Evolutionary conservation across 306 rosid species (phyloP), one percentile per base, ranked within the genome.

Genomic region (Quercus agrifolia): DNA sequence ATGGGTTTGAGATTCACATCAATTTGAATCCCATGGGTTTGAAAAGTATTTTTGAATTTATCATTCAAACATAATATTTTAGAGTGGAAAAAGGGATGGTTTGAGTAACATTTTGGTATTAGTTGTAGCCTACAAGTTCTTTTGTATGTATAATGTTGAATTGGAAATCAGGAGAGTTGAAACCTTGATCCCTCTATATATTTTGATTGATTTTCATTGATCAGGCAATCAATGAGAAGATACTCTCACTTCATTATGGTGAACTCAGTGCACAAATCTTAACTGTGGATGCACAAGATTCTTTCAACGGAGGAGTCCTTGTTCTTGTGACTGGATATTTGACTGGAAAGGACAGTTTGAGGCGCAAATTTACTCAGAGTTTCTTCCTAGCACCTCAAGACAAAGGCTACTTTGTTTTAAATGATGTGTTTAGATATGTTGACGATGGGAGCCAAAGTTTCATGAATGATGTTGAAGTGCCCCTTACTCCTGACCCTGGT

Each of bases 321-420:
- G 96, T 92, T 59, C 88, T 92, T 77, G 97, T 94, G 58, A 94
- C 97, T 78, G 98, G 98, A 69, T 90, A 78, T 87, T 83, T 92
- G 86, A 87, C 77, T 28, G 92, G 90, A 79, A 80, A 80, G 85
- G 98, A 88, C 79, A 74, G 70, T 64, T 41, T 61, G 70, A 92
- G 83, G 81, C 77, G 79, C 74, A 92, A 89, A 66, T 94, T 94
- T 80, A 80, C 94, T 35, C 97, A 94, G 79, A 87, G 92, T 78
- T 94, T 94, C 82, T 94, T 94, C 85, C 91, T 94, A 81, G 98
- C 98, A 17, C 97, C 97, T 6, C 98, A 94, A 84, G 97, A 94
- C 76, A 89, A 87, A 78, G 98, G 98, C 54, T 94, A 89, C 85
- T 94, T 83, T 85, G 97, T 94, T 59, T 74, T 92, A 86, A 94